phyloP scores from a whole-genome alignment of 176 grass and related monocot genomes.

The Zoysia pacifica region DNA sequence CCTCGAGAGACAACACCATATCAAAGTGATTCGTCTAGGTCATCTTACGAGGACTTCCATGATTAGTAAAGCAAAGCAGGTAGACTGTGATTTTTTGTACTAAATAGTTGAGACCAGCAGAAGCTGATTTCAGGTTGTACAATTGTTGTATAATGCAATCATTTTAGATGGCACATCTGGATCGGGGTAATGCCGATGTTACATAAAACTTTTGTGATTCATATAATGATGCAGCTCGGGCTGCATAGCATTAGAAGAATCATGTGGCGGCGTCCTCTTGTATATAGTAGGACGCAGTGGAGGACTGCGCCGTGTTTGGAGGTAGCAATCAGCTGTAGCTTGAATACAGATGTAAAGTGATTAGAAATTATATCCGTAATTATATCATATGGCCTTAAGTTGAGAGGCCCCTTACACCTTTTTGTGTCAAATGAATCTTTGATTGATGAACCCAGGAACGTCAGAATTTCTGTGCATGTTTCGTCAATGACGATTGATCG shows the following conservation, averaged over 20 bases:
- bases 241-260: background rate
- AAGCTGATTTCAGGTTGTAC: constrained; percentile 17
- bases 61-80: constrained; percentile 46
- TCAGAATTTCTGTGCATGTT: background rate
- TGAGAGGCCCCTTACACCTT: constrained; percentile 13
- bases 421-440: background rate
- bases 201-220: background rate
- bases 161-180: background rate
- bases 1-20: constrained; percentile 79
- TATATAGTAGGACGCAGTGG: constrained; percentile 47
- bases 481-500: no score
- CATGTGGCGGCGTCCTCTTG: constrained; percentile 9
- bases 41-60: constrained; percentile 89
- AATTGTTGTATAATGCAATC: background rate
- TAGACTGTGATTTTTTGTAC: background rate
- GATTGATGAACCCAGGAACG: background rate
- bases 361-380: constrained; percentile 11
- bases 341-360: constrained; percentile 14
- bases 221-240: background rate
- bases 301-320: constrained; percentile 21
- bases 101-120: background rate
- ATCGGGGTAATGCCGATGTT: background rate
- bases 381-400: constrained; percentile 34
- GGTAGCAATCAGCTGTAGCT: constrained; percentile 13
- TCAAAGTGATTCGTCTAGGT: constrained; percentile 92